phyloP scores from a whole-genome alignment of 495 filamentous ascomycete species.

The Symbiotaphrina buchneri region DNA sequence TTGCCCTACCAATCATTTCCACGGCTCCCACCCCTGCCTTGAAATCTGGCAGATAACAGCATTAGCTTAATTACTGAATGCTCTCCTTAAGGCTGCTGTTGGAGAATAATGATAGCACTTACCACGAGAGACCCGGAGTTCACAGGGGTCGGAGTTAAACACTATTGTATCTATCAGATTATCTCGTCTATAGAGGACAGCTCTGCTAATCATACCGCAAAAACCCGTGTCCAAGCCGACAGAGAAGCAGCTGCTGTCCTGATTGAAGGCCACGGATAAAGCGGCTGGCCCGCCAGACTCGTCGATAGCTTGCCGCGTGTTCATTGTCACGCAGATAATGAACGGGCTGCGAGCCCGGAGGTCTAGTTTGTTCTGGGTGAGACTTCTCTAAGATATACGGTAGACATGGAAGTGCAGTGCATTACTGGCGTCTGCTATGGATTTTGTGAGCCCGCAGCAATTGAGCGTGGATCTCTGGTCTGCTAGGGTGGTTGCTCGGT shows the following conservation, averaged over 20 bases:
- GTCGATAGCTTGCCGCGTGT: conserved; percentile 73
- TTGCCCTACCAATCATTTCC: conserved; percentile 73
- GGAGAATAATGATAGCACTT: conserved; percentile 6
- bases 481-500: too few relatives aligned
- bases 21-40: conserved; percentile 66
- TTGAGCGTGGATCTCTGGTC: too few relatives aligned
- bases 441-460: too few relatives aligned
- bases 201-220: conserved; percentile 37
- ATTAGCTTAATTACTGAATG: conserved; percentile 3
- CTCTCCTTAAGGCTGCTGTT: not conserved
- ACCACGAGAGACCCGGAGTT: conserved; percentile 48
- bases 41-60: conserved; percentile 43
- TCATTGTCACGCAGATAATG: conserved; percentile 35
- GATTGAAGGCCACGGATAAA: conserved; percentile 70
- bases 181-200: conserved; percentile 1
- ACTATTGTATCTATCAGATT: conserved; percentile 20
- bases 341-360: too few relatives aligned
- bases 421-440: too few relatives aligned
- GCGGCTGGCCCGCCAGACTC: conserved; percentile 49
- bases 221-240: conserved; percentile 77
- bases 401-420: too few relatives aligned
- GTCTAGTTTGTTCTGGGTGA: too few relatives aligned
- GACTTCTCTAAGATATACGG: too few relatives aligned
- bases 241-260: conserved; percentile 69
- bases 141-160: conserved; percentile 55